Base-by-base conservation (phyloP, 1,139 yeast species). In the Protomyces lactucae-debilis region DNA sequence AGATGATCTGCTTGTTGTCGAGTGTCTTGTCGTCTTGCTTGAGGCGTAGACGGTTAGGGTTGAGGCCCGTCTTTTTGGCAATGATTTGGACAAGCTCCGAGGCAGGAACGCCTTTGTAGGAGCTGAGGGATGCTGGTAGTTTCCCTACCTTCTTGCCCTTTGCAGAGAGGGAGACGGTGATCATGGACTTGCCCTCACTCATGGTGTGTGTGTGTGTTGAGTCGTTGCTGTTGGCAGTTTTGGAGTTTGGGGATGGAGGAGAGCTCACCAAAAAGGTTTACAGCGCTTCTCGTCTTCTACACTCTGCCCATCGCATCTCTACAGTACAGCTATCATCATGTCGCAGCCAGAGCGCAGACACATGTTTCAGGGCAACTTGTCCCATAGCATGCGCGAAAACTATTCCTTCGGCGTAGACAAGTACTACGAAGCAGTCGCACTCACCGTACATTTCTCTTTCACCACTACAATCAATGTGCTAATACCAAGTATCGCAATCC, bases 11-110 rank as follows among this genome's bases (percentile, higher is more conserved):
- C 4, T 70, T 68, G 39, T 72, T 75, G 43, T 70, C 73, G 40
- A 64, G 64, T 3, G 55, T 55, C 37, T 53, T 60, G 21, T 64
- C 61, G 14, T 71, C 68, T 40, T 73, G 73, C 36, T 77, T 72
- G 53, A 77, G 66, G 25, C 79, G 72, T 46, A 77, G 64, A 16
- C 79, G 74, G 66, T 71, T 66, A n/a, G 67, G 65, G 52, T 72
- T 69, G 52, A 75, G 71, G 3, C 73, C 72, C n/a, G 77, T 72
- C 21, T 70, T 68, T 40, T 69, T 67, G 37, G 76, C 68, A 37
- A 76, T 67, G 53, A 67, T 60, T 37, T 57, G 54, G 51, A 43
- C 45, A 23, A 64, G 55, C 25, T 53, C 55, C 16, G 60, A 52
- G 35, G 60, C 55, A n/a, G 64, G 60, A n/a, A 56, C 64, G 45